Conservation (phyloP, 371 early-diverging fungal genomes). For the Zychaea mexicana region DNA sequence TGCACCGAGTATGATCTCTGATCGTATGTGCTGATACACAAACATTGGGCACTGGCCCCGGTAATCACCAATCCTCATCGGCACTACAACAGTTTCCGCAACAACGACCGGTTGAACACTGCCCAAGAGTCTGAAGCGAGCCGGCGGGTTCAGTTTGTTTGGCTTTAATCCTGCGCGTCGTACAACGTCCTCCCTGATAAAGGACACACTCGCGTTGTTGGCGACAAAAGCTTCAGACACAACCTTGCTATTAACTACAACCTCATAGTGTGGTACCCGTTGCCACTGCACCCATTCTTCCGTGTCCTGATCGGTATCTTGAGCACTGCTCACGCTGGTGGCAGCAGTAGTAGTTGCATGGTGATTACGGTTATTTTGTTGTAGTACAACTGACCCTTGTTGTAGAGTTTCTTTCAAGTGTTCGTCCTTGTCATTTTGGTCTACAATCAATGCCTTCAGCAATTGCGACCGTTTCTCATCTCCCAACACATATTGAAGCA, state of each 20-base stretch:
- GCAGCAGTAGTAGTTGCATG: too few relatives aligned
- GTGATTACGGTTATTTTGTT: not conserved
- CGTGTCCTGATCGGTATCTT: not conserved
- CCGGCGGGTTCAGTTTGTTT: not conserved
- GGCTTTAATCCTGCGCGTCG: not conserved
- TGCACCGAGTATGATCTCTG: not conserved
- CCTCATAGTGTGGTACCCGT: not conserved
- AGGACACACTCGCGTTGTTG: not conserved
- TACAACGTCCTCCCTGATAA: not conserved
- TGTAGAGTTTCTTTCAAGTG: too few relatives aligned
- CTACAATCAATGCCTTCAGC: too few relatives aligned
- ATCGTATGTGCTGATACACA: not conserved
- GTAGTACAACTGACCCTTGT: too few relatives aligned
- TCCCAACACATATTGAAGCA: too few relatives aligned
- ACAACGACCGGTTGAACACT: not conserved
- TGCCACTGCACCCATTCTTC: not conserved
- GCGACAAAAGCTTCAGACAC: not conserved
- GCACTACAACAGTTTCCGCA: not conserved
- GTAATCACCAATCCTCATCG: not conserved
- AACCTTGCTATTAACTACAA: not conserved
- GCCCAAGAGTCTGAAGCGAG: not conserved
- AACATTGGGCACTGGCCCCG: not conserved
- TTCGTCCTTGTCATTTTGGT: too few relatives aligned
- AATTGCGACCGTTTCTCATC: not conserved
- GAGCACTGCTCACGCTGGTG: too few relatives aligned